These are phyloP conservation scores for Lachnellula suecica DNA, from an alignment of 2,329 filamentous ascomycete species.

Conservation along the genomic window DNA sequence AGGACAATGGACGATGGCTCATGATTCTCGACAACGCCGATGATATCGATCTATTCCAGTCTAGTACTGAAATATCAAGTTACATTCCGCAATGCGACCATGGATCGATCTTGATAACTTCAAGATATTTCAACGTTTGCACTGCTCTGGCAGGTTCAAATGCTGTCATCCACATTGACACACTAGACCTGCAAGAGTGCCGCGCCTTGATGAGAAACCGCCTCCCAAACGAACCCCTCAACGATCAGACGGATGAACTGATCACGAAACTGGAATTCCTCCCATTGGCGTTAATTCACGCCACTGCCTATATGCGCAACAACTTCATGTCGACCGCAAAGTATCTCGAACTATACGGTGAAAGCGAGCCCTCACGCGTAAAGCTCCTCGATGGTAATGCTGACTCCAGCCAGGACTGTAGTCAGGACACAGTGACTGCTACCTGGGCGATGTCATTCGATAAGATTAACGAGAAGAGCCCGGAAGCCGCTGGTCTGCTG, in stretches of 20 bases:
- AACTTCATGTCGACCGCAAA: slow-evolving; percentile 1
- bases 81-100: not conserved
- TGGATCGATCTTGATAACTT: not conserved
- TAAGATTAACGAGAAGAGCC: not conserved
- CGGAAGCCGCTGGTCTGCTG: slow-evolving; percentile 4
- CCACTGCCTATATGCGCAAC: slow-evolving; percentile 12
- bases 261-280: slow-evolving; percentile 7
- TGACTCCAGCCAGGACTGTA: not conserved
- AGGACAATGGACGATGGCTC: not conserved
- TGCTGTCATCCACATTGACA: not conserved
- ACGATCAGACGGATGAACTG: not conserved
- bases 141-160: not conserved
- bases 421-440: not conserved
- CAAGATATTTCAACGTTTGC: not conserved
- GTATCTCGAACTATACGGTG: slow-evolving; percentile 5
- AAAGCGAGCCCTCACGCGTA: not conserved
- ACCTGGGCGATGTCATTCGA: slow-evolving; percentile 12
- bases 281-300: slow-evolving; percentile 17
- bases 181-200: not conserved
- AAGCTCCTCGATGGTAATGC: not conserved
- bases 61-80: not conserved
- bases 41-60: not conserved
- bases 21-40: slow-evolving; percentile 4
- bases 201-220: not conserved
- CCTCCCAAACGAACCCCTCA: not conserved